Evolutionary conservation across 768 basidiomycete genomes (phyloP), one percentile per base, ranked within the genome.

Genomic region (Dendrothele bispora): DNA sequence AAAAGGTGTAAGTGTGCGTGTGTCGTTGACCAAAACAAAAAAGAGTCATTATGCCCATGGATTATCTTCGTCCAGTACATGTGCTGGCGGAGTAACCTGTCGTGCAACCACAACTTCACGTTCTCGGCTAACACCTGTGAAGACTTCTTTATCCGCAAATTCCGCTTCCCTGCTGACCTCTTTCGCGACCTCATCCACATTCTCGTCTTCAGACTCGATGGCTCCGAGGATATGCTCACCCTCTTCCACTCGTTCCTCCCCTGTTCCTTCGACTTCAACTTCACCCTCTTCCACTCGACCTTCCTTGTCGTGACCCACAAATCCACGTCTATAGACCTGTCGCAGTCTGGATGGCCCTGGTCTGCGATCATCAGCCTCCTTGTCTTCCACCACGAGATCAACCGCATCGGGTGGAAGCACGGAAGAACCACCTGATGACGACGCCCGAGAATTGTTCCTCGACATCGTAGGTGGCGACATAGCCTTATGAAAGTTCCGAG

Each of bases 341-440:
- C 71, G 70, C 54, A 80, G 57, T 17, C 67, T 76, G 4, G 74
- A 64, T 25, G 56, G 68, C 52, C 85, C 83, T 36, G 74, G 70
- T 22, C 67, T 63, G 55, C 73, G 69, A 24, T 78, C 79, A 47
- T 76, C 73, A n/a, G n/a, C n/a, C 51, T 80, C 60, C 7, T 61
- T 51, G 57, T 86, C 87, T 58, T 89, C 88, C 0, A 95, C 82
- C 4, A 98, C 78, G 15, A 99, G 73, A 59, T 99, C 95, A 2
- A 98, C 85, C 1, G 95, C 94, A 53, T 98, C 88, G 2, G 80
- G 75, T 12, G 79, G 78, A 11, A 82, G 64, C 10, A 55, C 58
- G 20, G 59, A 55, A 2, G 55, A 55, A 61, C 61, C 55, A 15
- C 67, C 62, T 5, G 67, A 61, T 11, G 38, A 42, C 37, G 39